Percentiles rank a stretch among this genome's conserved stretches.
Evolutionary conservation across 352 stramenopile species (phyloP).

Genomic region (Phytophthora foliorum): DNA sequence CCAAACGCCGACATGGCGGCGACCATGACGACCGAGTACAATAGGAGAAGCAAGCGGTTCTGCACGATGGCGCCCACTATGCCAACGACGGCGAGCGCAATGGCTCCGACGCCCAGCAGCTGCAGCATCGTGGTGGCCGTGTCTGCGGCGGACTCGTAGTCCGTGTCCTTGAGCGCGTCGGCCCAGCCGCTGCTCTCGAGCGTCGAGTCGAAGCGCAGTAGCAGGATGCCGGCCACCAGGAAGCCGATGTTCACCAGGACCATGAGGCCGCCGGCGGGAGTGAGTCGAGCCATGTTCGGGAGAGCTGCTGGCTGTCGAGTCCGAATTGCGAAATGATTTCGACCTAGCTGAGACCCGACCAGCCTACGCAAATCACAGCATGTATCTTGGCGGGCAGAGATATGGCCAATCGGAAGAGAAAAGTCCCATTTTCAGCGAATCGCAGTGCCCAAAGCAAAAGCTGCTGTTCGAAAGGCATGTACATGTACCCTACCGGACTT

Average conservation of each 20-base stretch:
- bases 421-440: constrained; percentile 14
- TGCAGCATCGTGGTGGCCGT: constrained; percentile 60
- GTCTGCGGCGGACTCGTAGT: constrained; percentile 64
- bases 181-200: constrained; percentile 77
- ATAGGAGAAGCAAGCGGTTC: constrained; percentile 71
- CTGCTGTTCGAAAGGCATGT: constrained; percentile 3
- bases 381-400: constrained; percentile 23
- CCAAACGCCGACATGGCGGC: constrained; percentile 76
- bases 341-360: constrained; percentile 12
- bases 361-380: constrained; percentile 22
- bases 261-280: constrained; percentile 63
- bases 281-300: constrained; percentile 40
- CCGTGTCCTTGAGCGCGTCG: constrained; percentile 76
- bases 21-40: constrained; percentile 83
- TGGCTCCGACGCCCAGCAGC: constrained; percentile 61
- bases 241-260: constrained; percentile 85
- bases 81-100: constrained; percentile 69
- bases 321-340: constrained; percentile 34
- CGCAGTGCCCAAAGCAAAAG: neutral
- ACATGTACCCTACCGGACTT: too few species aligned
- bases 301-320: neutral
- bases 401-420: constrained; percentile 7
- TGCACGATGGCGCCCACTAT: constrained; percentile 74
- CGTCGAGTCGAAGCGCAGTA: constrained; percentile 70
- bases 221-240: constrained; percentile 62